Conservation (phyloP, 495 filamentous ascomycete genomes). For the Penicillium flavigenum region DNA sequence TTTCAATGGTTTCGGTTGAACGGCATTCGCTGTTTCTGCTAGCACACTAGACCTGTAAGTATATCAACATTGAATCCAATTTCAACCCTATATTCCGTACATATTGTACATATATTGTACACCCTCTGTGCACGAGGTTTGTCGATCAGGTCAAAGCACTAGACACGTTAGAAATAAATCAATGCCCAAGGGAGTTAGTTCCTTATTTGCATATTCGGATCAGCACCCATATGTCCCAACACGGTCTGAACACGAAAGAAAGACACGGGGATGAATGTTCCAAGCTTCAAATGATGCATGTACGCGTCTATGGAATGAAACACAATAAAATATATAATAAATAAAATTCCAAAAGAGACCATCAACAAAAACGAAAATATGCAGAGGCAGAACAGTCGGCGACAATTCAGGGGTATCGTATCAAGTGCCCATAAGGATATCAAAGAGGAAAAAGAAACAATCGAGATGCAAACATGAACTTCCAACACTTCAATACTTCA, state of each 20-base stretch:
- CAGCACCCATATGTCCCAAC: conserved; percentile 17
- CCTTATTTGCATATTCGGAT: conserved; percentile 13
- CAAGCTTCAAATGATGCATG: conserved; percentile 3
- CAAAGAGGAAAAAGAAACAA: conserved; percentile 16
- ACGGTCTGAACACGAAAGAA: background rate
- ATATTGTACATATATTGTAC: background rate
- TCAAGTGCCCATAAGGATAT: conserved; percentile 27
- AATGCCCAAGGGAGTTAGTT: conserved; percentile 1
- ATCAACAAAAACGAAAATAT: conserved; percentile 19
- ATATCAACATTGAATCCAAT: background rate
- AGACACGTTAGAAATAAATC: background rate
- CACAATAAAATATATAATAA: conserved; percentile 12
- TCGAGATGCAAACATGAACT: conserved; percentile 17
- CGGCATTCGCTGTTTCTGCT: background rate
- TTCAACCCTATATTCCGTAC: no score
- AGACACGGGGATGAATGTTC: conserved; percentile 1
- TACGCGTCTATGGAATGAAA: conserved; percentile 7
- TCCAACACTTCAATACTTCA: conserved; percentile 6
- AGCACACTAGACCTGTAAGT: background rate
- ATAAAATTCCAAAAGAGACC: conserved; percentile 20
- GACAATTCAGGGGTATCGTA: conserved; percentile 37
- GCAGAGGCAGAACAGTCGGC: conserved; percentile 22
- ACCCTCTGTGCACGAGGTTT: background rate
- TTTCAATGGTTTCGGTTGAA: background rate
- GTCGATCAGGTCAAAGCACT: background rate